phyloP scores from a whole-genome alignment of 306 rosid genomes.

The Carpinus viminea region DNA sequence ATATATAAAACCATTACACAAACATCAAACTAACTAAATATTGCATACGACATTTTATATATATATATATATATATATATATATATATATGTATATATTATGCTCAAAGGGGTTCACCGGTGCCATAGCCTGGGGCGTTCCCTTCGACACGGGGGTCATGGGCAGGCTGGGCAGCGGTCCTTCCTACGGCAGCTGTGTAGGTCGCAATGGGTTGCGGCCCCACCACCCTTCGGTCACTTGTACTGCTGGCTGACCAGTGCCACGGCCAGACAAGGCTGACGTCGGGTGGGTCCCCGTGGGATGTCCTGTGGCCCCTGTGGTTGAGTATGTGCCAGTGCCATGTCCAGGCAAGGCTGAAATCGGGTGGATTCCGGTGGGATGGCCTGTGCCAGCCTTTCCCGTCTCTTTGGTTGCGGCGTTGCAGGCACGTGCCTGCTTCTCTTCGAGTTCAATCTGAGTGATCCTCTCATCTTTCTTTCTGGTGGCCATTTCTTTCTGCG shows the following conservation, averaged over 20 bases:
- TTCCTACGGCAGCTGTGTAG: conserved; percentile 23
- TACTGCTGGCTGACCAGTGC: conserved; percentile 42
- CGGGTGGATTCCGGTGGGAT: no score
- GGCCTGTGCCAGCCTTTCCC: not conserved
- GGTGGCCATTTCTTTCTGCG: conserved; percentile 52
- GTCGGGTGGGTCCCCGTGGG: conserved; percentile 43
- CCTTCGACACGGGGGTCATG: conserved; percentile 3
- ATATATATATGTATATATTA: no score
- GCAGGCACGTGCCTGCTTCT: conserved; percentile 45
- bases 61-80: no score
- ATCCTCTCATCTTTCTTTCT: conserved; percentile 43
- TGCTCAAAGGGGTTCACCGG: conserved; percentile 33
- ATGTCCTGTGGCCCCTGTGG: conserved; percentile 38
- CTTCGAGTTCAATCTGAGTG: conserved; percentile 51
- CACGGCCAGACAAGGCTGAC: conserved; percentile 37
- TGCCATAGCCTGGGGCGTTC: conserved; percentile 9
- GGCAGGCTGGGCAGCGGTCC: conserved; percentile 31
- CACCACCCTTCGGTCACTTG: conserved; percentile 37
- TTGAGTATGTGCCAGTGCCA: conserved; percentile 19
- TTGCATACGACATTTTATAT: no score
- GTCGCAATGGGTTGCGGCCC: conserved; percentile 37
- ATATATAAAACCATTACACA: no score
- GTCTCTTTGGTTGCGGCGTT: conserved; percentile 37
- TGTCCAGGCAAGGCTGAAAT: no score
- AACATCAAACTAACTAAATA: no score